phyloP scores from a whole-genome alignment of 305 asterid species.

The Ilex paraguariensis region DNA sequence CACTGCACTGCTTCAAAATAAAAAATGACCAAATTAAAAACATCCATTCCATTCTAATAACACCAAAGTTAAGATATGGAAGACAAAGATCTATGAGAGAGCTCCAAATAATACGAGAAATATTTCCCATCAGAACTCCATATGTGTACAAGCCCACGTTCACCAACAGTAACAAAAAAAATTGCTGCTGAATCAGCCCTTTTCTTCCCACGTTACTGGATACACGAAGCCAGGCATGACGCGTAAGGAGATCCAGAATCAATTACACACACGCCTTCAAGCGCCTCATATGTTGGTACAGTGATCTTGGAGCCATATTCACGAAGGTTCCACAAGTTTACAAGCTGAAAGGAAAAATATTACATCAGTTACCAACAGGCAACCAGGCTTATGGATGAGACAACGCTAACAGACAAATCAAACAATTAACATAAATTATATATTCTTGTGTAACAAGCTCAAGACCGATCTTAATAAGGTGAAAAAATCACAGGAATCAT shows the following conservation, averaged over 20 bases:
- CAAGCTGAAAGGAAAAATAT: slow-evolving; percentile 54
- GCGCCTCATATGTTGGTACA: slow-evolving; percentile 76
- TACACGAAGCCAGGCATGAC: slow-evolving; percentile 36
- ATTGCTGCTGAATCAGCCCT: slow-evolving; percentile 43
- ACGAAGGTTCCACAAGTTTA: slow-evolving; percentile 79
- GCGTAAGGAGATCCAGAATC: slow-evolving; percentile 56
- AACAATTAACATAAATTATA: no score
- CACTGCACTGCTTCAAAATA: slow-evolving; percentile 49
- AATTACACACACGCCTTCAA: slow-evolving; percentile 75
- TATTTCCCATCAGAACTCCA: slow-evolving; percentile 66
- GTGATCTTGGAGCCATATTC: slow-evolving; percentile 68
- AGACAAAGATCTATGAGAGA: neutral
- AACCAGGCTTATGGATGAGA: no score
- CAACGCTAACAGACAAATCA: no score
- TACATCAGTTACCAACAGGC: slow-evolving; percentile 16
- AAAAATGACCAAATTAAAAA: slow-evolving; percentile 19
- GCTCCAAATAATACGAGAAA: neutral
- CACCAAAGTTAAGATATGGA: neutral
- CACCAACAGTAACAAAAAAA: slow-evolving; percentile 85
- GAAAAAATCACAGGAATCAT: no score
- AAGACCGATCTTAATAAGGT: no score
- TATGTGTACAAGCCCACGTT: slow-evolving; percentile 86
- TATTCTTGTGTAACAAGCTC: no score
- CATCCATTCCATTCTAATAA: neutral
- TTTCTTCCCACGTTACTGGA: slow-evolving; percentile 43